Conservation (phyloP, 768 basidiomycete species). For the Mycena sanguinolenta region DNA sequence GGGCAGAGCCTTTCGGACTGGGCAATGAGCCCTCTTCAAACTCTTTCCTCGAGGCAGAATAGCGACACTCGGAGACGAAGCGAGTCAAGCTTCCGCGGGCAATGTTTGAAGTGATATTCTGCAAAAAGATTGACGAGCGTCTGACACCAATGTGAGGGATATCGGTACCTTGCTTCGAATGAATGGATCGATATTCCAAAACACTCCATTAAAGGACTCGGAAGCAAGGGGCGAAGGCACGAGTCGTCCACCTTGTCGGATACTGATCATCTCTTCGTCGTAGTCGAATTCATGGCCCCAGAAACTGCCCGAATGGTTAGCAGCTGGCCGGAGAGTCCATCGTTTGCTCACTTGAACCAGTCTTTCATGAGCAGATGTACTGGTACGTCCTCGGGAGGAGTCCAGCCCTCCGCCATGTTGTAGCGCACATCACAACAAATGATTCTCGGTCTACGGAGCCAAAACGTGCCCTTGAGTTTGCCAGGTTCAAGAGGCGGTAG, state of each 20-base stretch:
- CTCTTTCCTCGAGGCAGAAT: not conserved
- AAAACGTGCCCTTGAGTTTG: constrained; percentile 43
- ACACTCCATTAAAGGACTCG: constrained; percentile 21
- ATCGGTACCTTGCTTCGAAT: constrained; percentile 50
- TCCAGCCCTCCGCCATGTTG: constrained; percentile 31
- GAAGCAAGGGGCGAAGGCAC: not conserved
- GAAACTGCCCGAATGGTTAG: constrained; percentile 50
- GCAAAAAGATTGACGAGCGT: not conserved
- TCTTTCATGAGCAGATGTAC: constrained; percentile 45
- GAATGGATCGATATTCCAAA: constrained; percentile 57
- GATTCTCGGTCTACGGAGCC: constrained; percentile 43
- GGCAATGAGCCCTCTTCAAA: constrained; percentile 17
- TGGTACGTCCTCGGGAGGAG: constrained; percentile 28
- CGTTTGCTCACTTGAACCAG: constrained; percentile 57
- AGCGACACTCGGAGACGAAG: constrained; percentile 24
- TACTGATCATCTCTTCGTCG: constrained; percentile 46
- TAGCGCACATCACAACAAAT: constrained; percentile 49
- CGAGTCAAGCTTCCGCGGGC: not conserved
- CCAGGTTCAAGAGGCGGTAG: constrained; percentile 37
- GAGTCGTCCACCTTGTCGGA: constrained; percentile 57
- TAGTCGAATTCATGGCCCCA: constrained; percentile 59
- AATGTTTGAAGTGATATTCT: constrained; percentile 38
- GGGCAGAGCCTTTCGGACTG: not conserved
- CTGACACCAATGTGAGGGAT: not conserved
- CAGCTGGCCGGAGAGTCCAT: constrained; percentile 10